Evolutionary conservation across 1,284 basidiomycete genomes (phyloP), one percentile per base, ranked within the genome.

Genomic region (Sanguinoderma infundibulare): DNA sequence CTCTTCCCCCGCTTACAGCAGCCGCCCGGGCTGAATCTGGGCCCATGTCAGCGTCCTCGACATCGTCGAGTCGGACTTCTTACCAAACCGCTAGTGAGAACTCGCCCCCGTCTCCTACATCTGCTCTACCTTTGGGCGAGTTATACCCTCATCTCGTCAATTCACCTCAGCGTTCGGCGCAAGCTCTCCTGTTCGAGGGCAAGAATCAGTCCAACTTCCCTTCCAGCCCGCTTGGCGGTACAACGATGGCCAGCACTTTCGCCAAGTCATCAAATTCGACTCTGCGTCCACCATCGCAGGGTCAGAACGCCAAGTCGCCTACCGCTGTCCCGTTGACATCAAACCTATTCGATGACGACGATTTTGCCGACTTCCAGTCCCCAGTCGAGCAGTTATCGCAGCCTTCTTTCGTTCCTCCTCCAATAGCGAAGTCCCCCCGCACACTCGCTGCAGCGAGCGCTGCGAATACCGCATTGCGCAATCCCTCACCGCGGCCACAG

Each of bases 21-120:
- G 79, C 82, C 15, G 24, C 28, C 2, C 82, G 81, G 30, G 77
- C 78, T 14, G 65, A 64, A 5, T 74, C 70, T 46, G 70, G 72
- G 39, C 60, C 70, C 24, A 62, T 57, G 14, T 67, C 67, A n/a
- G 58, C 52, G 49, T 60, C 65, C 42, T 61, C 66, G 38, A 39
- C 67, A 32, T 61, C 60, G 12, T 63, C 63, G n/a, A n/a, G n/a
- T 26, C 49, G 12, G 32, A 57, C 64, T 17, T 59, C 68, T 22
- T 62, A 60, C 55, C 46, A 64, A 49, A 65, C 64, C 14, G 58
- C 64, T 24, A 57, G 36, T 14, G 65, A 66, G 28, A 26, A 52
- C 9, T 61, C 62, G 2, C 63, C 65, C 4, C 36, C 57, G 0
- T 65, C 67, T 0, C 62, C 62, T 6, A 58, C 60, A 0, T 66